phyloP scores from a whole-genome alignment of 2,329 filamentous ascomycete species.

The Chaetomiaceae sp. region DNA sequence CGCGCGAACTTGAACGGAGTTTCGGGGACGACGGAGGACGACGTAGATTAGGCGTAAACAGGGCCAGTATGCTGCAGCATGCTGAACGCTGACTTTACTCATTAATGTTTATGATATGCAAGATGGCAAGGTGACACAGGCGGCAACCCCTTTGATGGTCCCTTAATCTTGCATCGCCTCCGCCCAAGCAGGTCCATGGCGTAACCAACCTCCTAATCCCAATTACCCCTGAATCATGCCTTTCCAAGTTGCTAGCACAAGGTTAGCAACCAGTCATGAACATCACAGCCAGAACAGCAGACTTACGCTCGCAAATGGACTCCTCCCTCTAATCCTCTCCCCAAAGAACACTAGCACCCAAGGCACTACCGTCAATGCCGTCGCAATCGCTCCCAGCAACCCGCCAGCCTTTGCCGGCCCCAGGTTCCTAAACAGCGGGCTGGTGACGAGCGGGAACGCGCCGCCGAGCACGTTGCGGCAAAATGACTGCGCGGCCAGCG shows the following conservation, averaged over 20 bases:
- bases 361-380: slow-evolving; percentile 68
- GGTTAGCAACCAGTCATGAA: background rate
- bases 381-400: slow-evolving; percentile 67
- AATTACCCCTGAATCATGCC: background rate
- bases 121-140: too few species aligned
- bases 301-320: slow-evolving; percentile 63
- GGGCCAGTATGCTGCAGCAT: too few species aligned
- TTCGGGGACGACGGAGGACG: slow-evolving; percentile 33
- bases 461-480: slow-evolving; percentile 81
- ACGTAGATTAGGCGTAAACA: slow-evolving; percentile 37
- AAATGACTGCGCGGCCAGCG: slow-evolving; percentile 78
- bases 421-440: slow-evolving; percentile 64
- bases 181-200: too few species aligned
- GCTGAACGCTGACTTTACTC: too few species aligned
- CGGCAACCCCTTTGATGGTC: too few species aligned
- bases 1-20: slow-evolving; percentile 19
- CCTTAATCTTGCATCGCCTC: too few species aligned
- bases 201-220: too few species aligned
- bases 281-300: background rate
- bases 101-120: too few species aligned
- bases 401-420: slow-evolving; percentile 66
- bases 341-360: slow-evolving; percentile 81
- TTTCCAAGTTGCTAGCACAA: background rate
- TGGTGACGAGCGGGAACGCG: slow-evolving; percentile 71
- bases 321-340: slow-evolving; percentile 65